These are phyloP conservation scores for Cardamine resedifolia DNA, from an alignment of 345 rosid genomes.

Conservation along the genomic window DNA sequence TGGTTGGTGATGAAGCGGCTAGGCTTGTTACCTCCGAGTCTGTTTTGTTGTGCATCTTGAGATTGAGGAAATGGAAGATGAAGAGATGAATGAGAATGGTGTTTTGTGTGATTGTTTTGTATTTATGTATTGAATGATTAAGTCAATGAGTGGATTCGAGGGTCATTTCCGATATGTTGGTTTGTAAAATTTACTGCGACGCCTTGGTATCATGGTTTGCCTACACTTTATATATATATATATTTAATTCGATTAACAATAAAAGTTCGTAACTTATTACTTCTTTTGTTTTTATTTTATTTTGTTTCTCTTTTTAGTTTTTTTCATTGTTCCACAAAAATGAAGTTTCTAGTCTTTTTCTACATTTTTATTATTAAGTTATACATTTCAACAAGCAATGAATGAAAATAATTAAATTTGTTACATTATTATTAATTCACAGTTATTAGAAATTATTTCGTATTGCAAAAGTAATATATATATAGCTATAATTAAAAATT, in stretches of 20 bases:
- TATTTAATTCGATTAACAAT: background rate
- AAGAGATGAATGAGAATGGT: background rate
- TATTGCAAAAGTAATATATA: background rate
- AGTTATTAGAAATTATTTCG: background rate
- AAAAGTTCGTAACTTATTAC: background rate
- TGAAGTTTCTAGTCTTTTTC: background rate
- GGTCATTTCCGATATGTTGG: background rate
- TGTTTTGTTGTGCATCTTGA: slow-evolving; percentile 82
- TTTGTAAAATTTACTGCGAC: background rate
- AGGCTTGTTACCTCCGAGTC: slow-evolving; percentile 93
- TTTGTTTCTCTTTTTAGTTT: background rate
- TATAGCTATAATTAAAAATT: too few species aligned
- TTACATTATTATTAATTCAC: too few species aligned
- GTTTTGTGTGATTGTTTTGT: background rate
- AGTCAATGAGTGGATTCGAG: slow-evolving; percentile 10
- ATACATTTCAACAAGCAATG: background rate
- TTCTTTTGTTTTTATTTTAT: too few species aligned
- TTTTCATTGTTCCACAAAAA: background rate
- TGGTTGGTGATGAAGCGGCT: slow-evolving; percentile 80
- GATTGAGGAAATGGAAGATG: slow-evolving; percentile 10
- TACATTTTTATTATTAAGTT: too few species aligned
- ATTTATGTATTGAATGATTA: slow-evolving; percentile 3
- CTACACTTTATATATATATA: background rate
- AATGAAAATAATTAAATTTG: too few species aligned
- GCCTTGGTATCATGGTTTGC: background rate